Evolutionary conservation across 208 protist species (phyloP), one percentile per base, ranked within the genome.

Genomic region (Leishmania lainsoni): DNA sequence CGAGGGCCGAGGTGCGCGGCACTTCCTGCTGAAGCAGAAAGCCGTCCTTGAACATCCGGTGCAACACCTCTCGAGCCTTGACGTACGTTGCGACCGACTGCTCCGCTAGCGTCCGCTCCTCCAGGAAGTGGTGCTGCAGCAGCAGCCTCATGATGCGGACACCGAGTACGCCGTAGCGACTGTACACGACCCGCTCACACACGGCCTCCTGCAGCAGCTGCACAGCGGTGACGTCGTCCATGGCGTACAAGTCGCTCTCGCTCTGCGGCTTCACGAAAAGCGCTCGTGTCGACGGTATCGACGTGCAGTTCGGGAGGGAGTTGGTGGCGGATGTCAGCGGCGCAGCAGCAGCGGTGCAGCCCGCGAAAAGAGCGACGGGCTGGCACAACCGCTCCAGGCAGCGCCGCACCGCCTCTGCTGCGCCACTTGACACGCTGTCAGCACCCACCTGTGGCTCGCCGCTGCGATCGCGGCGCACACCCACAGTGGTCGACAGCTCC

Each of bases 61-160:
- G 90, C 69, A 97, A 80, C 63, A 90, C 85, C 66, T 95, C 88
- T n/a, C 92, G 91, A 10, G 88, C 91, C 22, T 87, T 80, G 20
- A 83, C 76, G 54, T 92, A 90, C 51, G 94, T 93, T 3, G 88
- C 84, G n/a, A 97, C 87, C 29, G 88, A 89, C 85, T 95, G 89
- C 88, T 97, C 92, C 17, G 94, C 91, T 14, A 97, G 85, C 69
- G 87, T 90, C 71, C 84, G 82, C 78, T 97, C 94, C 88, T 97
- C 94, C 45, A 95, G 85, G n/a, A 86, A 81, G 75, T 90, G 89
- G 82, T 95, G 84, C 80, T 89, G 83, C 14, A 93, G 78, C 54
- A 97, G 87, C 39, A 97, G 78, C 83, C 93, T 92, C 81, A 92
- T 87, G 6, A 97, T 59, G n/a, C 94, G 92, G 77, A 96, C 90